Base-by-base conservation (phyloP, 2,329 filamentous ascomycete species). In the Rosellinia necatrix region DNA sequence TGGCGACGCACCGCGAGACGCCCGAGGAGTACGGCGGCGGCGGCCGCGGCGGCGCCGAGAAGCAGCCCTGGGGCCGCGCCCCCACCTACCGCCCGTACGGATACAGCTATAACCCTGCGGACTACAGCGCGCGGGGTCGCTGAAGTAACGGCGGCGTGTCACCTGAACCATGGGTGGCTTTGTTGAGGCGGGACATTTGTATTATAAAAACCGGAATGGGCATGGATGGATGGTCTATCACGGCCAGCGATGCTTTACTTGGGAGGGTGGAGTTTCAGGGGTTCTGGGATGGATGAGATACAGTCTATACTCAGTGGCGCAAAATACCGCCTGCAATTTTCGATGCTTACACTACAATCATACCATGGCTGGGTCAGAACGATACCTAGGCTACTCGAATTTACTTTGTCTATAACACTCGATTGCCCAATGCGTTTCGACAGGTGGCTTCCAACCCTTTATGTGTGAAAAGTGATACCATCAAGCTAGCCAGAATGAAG, bases 1-100 rank as follows among this genome's bases (percentile, higher is more conserved):
- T 83, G 22, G 56, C 78, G 3, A 75, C 80, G 2, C 80, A 82
- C 56, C 66, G 65, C 7, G 80, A 83, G 70, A 77, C 75, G 1
- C 64, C 58, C 0, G 79, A 81, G 61, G 79, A 81, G 66, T 67
- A 80, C 22, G n/a, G 43, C 34, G 9, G 43, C 2, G 49, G 34
- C 5, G 50, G 38, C 8, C 3, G 8, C 3, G 2, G 41, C 24
- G 27, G 12, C 1, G 12, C 19, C 8, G 27, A n/a, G 6, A 54
- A 42, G 5, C 10, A n/a, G n/a, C n/a, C n/a, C n/a, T n/a, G n/a
- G n/a, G n/a, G n/a, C n/a, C n/a, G n/a, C n/a, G n/a, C n/a, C n/a
- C n/a, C n/a, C n/a, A n/a, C 13, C 37, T 53, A 58, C n/a, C 57
- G 59, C 9, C 57, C 63, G 17, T 64, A 59, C 15, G 44, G 60